Evolutionary conservation across 768 basidiomycete genomes (phyloP).

Genomic region (Gloeostereum incarnatum): DNA sequence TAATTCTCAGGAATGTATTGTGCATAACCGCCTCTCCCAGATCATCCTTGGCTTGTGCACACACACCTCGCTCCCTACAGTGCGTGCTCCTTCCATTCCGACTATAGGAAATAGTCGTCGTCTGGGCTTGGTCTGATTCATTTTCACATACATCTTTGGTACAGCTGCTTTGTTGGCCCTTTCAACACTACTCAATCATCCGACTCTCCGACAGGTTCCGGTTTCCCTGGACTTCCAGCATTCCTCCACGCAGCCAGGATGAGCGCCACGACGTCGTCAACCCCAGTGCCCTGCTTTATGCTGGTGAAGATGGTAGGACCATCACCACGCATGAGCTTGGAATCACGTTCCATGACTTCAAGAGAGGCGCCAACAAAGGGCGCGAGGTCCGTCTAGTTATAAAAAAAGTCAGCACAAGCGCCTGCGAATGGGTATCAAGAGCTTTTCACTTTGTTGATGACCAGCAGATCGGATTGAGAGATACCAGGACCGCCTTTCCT

Average conservation of each 20-base stretch:
- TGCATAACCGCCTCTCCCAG: too few relatives aligned
- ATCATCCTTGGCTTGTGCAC: too few relatives aligned
- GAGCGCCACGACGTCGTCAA: constrained; percentile 74
- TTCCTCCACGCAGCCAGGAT: constrained; percentile 85
- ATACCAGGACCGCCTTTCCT: constrained; percentile 98
- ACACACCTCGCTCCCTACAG: too few relatives aligned
- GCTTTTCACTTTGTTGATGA: constrained; percentile 89
- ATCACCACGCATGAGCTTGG: constrained; percentile 87
- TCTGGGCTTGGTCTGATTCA: too few relatives aligned
- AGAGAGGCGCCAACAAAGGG: constrained; percentile 88
- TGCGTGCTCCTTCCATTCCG: too few relatives aligned
- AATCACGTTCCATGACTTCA: constrained; percentile 89
- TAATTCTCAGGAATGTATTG: too few relatives aligned
- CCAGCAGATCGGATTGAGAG: constrained; percentile 87
- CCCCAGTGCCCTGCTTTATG: constrained; percentile 68
- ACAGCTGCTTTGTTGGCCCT: too few relatives aligned
- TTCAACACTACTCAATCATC: too few relatives aligned
- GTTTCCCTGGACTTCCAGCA: constrained; percentile 64
- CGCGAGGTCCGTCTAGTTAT: constrained; percentile 79
- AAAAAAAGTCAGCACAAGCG: constrained; percentile 1
- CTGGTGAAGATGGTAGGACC: constrained; percentile 92
- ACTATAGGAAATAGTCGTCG: too few relatives aligned
- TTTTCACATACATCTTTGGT: too few relatives aligned
- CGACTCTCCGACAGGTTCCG: constrained; percentile 41
- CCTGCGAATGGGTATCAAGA: not conserved